phyloP scores from a whole-genome alignment of 139 green algal genomes.

The Coelastrella sp. region DNA sequence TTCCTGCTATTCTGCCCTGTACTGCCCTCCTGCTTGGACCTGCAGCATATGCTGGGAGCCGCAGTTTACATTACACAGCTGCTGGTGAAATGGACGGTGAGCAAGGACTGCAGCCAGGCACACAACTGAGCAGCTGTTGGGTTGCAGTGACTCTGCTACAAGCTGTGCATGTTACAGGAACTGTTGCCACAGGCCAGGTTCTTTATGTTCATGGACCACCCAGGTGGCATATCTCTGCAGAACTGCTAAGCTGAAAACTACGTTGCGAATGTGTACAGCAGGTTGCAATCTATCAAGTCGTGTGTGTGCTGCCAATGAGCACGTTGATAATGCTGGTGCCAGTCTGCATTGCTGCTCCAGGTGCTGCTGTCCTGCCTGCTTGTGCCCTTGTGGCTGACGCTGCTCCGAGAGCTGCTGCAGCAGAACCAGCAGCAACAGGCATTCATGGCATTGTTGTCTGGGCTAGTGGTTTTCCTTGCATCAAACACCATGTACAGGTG shows the following conservation, averaged over 20 bases:
- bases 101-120: not conserved
- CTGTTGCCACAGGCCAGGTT: too few relatives aligned
- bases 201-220: too few relatives aligned
- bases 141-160: too few relatives aligned
- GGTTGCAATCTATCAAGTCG: not conserved
- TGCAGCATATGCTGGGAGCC: not conserved
- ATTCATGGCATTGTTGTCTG: not conserved
- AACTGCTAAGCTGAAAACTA: too few relatives aligned
- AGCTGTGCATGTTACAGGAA: too few relatives aligned
- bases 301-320: not conserved
- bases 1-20: conserved; percentile 33
- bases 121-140: not conserved
- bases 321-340: too few relatives aligned
- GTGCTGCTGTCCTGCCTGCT: not conserved
- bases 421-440: conserved; percentile 3
- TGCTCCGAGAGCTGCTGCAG: not conserved
- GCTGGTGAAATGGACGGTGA: not conserved
- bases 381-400: not conserved
- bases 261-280: too few relatives aligned
- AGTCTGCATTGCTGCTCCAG: not conserved
- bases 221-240: too few relatives aligned
- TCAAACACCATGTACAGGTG: not conserved
- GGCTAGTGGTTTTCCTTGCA: not conserved
- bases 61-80: not conserved
- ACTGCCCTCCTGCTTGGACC: not conserved